phyloP scores from a whole-genome alignment of 164 flowering plant genomes.

The grape (Vitis vinifera) region ASM3070453v1 NC_081815.1:2931501-2932000 shows the following conservation, averaged over 20 bases:
- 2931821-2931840: constrained; percentile 53
- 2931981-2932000: constrained; percentile 37
- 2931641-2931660: constrained; percentile 15
- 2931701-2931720: constrained; percentile 4
- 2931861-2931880: constrained; percentile 26
- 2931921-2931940: constrained; percentile 37
- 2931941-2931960: constrained; percentile 35
- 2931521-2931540: constrained; percentile 54
- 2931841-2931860: constrained; percentile 24
- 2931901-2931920: constrained; percentile 27
- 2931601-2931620: no score
- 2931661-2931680: constrained; percentile 23
- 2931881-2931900: constrained; percentile 47
- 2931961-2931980: constrained; percentile 56
- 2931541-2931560: constrained; percentile 41
- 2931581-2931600: no score
- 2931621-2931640: no score
- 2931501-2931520: constrained; percentile 63
- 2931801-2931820: constrained; percentile 52
- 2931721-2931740: constrained; percentile 12
- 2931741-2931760: constrained; percentile 8
- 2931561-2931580: constrained; percentile 29
- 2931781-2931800: constrained; percentile 34
- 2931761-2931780: constrained; percentile 16
- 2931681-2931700: constrained; percentile 15